Conservation (phyloP, 2,329 filamentous ascomycete species). For the Claviceps quebecensis region DNA sequence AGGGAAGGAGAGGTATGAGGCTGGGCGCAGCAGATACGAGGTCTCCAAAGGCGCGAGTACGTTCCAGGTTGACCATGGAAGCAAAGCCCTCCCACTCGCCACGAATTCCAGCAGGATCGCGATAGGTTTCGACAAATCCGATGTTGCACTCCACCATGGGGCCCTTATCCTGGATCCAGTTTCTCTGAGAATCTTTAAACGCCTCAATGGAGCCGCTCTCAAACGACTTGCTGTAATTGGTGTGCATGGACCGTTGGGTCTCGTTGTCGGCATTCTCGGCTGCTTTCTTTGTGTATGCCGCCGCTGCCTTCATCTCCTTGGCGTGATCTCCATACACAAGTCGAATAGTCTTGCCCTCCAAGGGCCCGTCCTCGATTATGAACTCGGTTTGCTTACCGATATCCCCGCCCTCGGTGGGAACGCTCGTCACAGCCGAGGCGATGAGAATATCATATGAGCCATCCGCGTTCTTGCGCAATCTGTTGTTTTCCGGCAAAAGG, state of each 20-base stretch:
- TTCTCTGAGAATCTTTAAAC: slow-evolving; percentile 68
- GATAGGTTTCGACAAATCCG: slow-evolving; percentile 75
- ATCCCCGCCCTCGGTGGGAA: slow-evolving; percentile 52
- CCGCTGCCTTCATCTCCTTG: slow-evolving; percentile 56
- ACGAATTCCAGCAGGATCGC: slow-evolving; percentile 66
- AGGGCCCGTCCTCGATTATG: slow-evolving; percentile 40
- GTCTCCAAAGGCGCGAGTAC: slow-evolving; percentile 74
- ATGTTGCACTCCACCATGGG: slow-evolving; percentile 70
- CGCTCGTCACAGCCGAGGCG: slow-evolving; percentile 47
- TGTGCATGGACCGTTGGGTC: slow-evolving; percentile 58
- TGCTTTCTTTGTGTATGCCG: slow-evolving; percentile 53
- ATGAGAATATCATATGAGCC: slow-evolving; percentile 61
- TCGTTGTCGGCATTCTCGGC: slow-evolving; percentile 58
- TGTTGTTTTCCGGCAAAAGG: slow-evolving; percentile 62
- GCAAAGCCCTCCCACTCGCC: slow-evolving; percentile 82
- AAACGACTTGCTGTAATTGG: slow-evolving; percentile 63
- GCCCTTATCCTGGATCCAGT: slow-evolving; percentile 73
- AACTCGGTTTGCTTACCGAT: slow-evolving; percentile 52
- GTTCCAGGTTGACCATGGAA: slow-evolving; percentile 76
- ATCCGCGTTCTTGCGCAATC: slow-evolving; percentile 51
- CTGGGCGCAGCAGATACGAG: slow-evolving; percentile 68
- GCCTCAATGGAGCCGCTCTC: slow-evolving; percentile 57
- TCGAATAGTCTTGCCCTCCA: slow-evolving; percentile 54
- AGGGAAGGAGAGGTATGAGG: slow-evolving; percentile 82
- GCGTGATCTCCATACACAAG: slow-evolving; percentile 64